Conservation (phyloP, 495 filamentous ascomycete genomes). For the Trichocladium uniseriatum region DNA sequence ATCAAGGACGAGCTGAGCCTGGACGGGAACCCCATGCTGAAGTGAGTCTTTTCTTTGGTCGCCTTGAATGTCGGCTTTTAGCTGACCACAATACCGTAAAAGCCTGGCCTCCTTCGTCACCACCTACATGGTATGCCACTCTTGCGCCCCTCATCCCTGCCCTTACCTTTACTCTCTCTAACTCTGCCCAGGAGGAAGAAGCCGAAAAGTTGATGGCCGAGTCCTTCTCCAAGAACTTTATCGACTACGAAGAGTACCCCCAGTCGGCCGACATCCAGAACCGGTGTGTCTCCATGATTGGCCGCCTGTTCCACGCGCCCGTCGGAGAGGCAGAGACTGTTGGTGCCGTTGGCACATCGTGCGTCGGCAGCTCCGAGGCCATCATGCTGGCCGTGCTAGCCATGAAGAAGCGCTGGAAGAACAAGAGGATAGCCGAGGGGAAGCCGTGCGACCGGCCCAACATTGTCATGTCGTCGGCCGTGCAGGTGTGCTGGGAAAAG, state of each 20-base stretch:
- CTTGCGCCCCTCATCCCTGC: background rate
- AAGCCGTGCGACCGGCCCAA: conserved; percentile 70
- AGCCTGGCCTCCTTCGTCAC: conserved; percentile 75
- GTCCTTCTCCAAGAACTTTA: conserved; percentile 84
- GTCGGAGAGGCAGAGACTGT: conserved; percentile 33
- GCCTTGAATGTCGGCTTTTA: too few species aligned
- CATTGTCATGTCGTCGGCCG: conserved; percentile 85
- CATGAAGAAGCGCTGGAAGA: conserved; percentile 94
- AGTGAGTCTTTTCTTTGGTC: conserved; percentile 41
- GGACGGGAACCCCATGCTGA: conserved; percentile 82
- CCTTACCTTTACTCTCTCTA: background rate
- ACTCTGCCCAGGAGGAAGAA: conserved; percentile 60
- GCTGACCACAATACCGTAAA: conserved; percentile 13
- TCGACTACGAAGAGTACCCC: conserved; percentile 88
- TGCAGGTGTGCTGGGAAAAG: conserved; percentile 96
- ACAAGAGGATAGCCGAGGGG: conserved; percentile 66
- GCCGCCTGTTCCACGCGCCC: conserved; percentile 73
- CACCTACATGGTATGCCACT: conserved; percentile 62
- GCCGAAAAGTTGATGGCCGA: conserved; percentile 87
- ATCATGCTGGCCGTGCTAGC: conserved; percentile 85
- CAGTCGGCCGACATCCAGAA: conserved; percentile 85
- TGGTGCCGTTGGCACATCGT: conserved; percentile 72
- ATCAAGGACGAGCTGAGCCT: conserved; percentile 88
- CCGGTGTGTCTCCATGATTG: conserved; percentile 89
- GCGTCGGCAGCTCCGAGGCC: conserved; percentile 78